These are phyloP conservation scores for Eutrema salsugineum DNA, from an alignment of 441 rosid genomes.

Conservation along the genomic window DNA sequence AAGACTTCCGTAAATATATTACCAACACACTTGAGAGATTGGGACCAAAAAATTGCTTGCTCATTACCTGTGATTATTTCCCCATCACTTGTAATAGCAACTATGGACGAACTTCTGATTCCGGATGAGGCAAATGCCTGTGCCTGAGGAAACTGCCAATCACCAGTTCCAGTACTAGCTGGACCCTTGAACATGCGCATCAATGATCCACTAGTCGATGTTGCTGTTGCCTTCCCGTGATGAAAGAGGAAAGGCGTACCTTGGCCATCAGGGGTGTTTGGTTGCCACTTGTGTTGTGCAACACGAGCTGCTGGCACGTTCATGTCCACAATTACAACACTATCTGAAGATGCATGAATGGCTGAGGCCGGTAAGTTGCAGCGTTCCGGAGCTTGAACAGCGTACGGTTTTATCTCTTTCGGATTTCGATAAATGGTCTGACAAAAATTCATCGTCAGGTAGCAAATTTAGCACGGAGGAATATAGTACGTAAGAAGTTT, in stretches of 20 bases:
- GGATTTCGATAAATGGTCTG: conserved; percentile 98
- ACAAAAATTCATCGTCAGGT: conserved; percentile 14
- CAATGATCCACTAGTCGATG: conserved; percentile 73
- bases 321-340: conserved; percentile 71
- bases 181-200: conserved; percentile 95
- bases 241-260: conserved; percentile 95
- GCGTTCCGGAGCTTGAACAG: conserved; percentile 76
- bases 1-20: conserved; percentile 1
- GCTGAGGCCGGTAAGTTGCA: conserved; percentile 98
- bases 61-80: conserved; percentile 86
- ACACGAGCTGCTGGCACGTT: conserved; percentile 95
- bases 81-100: conserved; percentile 73
- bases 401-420: conserved; percentile 74
- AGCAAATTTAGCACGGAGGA: background rate
- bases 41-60: conserved; percentile 1
- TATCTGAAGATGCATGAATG: conserved; percentile 87
- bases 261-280: conserved; percentile 96
- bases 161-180: conserved; percentile 57
- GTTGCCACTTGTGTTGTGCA: conserved; percentile 97
- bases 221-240: conserved; percentile 72
- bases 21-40: background rate
- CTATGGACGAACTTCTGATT: conserved; percentile 77
- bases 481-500: background rate
- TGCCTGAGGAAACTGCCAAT: conserved; percentile 90
- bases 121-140: conserved; percentile 90